Base-by-base conservation (phyloP, 2,329 filamentous ascomycete species). In the Beauveria sp. region DNA sequence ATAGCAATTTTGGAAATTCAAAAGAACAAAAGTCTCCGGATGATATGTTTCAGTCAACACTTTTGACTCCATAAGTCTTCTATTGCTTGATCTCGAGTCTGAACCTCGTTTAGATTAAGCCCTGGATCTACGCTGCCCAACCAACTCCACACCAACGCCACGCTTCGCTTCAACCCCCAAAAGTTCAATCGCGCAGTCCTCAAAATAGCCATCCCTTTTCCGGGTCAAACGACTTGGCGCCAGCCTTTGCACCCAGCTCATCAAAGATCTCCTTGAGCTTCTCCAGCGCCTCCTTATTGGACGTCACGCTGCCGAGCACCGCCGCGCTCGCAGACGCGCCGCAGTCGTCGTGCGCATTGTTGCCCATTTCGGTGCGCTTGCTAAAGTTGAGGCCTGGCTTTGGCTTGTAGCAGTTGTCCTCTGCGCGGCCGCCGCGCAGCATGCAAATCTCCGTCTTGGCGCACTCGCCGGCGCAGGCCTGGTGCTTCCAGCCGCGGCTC, bases 361-460 rank as follows among this genome's bases (percentile, higher is more conserved):
- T 53, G 6, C 65, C 64, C 37, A 62, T 61, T 55, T 66, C 64
- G 59, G 52, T 68, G 59, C 70, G 64, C 68, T 74, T 78, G 10
- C 66, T 63, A 40, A 73, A 67, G 55, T 71, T 69, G 20, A 76
- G 61, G 37, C 73, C 75, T 1, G 71, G 64, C 3, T 70, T 69
- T 1, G 75, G 72, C 34, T 67, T 68, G 40, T 71, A 72, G 68
- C 83, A 84, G 67, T 82, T 83, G 66, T 81, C 76, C 70, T 84
- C 76, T 28, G 78, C 74, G 50, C 82, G 74, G 9, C 73, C 80
- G 1, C 77, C 80, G n/a, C 81, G 74, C 30, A 85, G 66, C 64
- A 77, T 74, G 66, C 83, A 85, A 8, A 85, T 78, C 67, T 82
- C 78, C 2, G 14, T 69, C 64, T 2, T 65, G 68, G 63, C 72